phyloP scores from a whole-genome alignment of 2,329 filamentous ascomycete species.

The Penicillium olsonii region DNA sequence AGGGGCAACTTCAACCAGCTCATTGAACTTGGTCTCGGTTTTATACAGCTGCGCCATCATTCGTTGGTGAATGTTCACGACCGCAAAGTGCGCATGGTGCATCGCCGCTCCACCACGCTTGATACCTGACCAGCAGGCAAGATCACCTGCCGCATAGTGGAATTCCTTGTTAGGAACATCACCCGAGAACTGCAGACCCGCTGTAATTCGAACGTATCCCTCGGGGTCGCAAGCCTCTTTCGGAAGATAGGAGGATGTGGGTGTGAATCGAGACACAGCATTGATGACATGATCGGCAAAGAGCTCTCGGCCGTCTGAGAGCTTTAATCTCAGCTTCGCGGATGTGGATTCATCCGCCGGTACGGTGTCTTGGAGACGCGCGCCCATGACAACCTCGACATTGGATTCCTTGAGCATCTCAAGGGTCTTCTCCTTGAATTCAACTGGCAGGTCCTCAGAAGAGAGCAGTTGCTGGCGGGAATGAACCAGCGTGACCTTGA shows the following conservation, averaged over 20 bases:
- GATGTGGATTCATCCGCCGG: not conserved
- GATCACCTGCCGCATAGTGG: constrained; percentile 65
- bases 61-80: constrained; percentile 6
- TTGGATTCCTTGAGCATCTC: constrained; percentile 60
- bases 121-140: constrained; percentile 29
- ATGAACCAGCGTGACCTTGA: constrained; percentile 70
- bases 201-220: constrained; percentile 63
- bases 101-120: constrained; percentile 8
- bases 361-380: constrained; percentile 5
- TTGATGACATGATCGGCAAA: constrained; percentile 66
- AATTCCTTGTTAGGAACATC: constrained; percentile 56
- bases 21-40: not conserved
- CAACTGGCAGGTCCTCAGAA: constrained; percentile 67
- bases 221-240: constrained; percentile 57
- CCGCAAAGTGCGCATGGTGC: constrained; percentile 6
- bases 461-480: constrained; percentile 69
- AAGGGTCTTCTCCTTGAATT: constrained; percentile 64
- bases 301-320: constrained; percentile 61
- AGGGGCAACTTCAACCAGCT: constrained; percentile 2
- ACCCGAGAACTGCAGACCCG: constrained; percentile 56
- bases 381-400: constrained; percentile 41
- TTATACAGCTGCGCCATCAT: constrained; percentile 5
- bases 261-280: constrained; percentile 63
- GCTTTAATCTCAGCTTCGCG: constrained; percentile 48
- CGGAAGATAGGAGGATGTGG: constrained; percentile 65